Evolutionary conservation across 495 filamentous ascomycete genomes (phyloP).

Genomic region (Penicillium pancosmium): DNA sequence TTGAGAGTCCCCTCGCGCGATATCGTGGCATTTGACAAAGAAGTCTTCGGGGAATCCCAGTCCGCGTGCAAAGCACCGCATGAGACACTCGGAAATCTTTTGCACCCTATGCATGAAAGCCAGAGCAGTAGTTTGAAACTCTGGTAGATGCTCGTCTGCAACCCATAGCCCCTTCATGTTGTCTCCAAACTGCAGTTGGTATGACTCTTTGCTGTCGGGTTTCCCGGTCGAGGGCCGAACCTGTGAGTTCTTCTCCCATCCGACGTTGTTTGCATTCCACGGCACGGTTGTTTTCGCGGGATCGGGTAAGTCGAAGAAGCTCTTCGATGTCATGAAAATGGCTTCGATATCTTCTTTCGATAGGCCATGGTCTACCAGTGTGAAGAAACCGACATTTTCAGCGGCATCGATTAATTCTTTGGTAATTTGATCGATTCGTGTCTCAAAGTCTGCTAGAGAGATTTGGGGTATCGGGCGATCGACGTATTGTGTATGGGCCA

Average conservation of each 20-base stretch:
- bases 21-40: slow-evolving; percentile 58
- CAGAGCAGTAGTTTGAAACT: slow-evolving; percentile 46
- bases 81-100: slow-evolving; percentile 55
- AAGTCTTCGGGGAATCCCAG: slow-evolving; percentile 59
- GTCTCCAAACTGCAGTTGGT: slow-evolving; percentile 62
- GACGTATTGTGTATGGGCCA: slow-evolving; percentile 43
- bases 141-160: slow-evolving; percentile 47
- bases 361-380: slow-evolving; percentile 59
- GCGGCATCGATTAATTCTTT: slow-evolving; percentile 56
- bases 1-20: slow-evolving; percentile 50
- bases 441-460: slow-evolving; percentile 57
- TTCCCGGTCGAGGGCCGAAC: slow-evolving; percentile 62
- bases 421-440: slow-evolving; percentile 57
- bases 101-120: slow-evolving; percentile 59
- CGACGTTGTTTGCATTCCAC: slow-evolving; percentile 57
- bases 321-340: slow-evolving; percentile 54
- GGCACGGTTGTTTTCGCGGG: slow-evolving; percentile 55
- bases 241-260: slow-evolving; percentile 67
- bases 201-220: slow-evolving; percentile 64
- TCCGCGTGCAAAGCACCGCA: slow-evolving; percentile 61
- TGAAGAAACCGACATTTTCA: slow-evolving; percentile 67
- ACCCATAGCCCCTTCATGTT: slow-evolving; percentile 57
- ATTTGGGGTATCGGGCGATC: slow-evolving; percentile 58
- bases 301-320: slow-evolving; percentile 61
- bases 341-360: slow-evolving; percentile 48